Percentiles rank a stretch among this genome's conserved stretches.
phyloP scores from a whole-genome alignment of 805 yeast genomes.

The Torulaspora gathmanii region DNA sequence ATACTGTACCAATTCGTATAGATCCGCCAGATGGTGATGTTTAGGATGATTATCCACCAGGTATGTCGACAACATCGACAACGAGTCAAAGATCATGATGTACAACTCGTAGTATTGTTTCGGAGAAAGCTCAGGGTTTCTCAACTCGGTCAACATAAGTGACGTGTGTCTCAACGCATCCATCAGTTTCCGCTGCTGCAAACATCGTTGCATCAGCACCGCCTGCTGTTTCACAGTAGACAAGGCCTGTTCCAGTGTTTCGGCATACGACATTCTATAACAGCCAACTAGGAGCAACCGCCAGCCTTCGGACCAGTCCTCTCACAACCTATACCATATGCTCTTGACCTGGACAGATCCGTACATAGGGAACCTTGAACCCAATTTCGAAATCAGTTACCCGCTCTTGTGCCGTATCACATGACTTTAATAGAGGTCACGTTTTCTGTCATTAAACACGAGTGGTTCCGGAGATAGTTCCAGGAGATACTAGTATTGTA shows the following conservation, averaged over 20 bases:
- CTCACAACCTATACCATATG: background rate
- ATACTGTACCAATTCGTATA: slow-evolving; percentile 92
- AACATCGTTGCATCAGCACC: slow-evolving; percentile 66
- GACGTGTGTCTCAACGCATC: slow-evolving; percentile 87
- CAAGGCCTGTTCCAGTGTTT: slow-evolving; percentile 27
- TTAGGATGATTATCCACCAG: slow-evolving; percentile 63
- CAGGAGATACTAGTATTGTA: background rate
- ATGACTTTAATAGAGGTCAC: too few species aligned
- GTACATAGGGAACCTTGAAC: too few species aligned
- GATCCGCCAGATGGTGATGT: slow-evolving; percentile 71
- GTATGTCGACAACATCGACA: slow-evolving; percentile 61
- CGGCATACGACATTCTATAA: slow-evolving; percentile 27
- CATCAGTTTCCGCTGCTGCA: slow-evolving; percentile 66
- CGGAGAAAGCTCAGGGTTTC: slow-evolving; percentile 72
- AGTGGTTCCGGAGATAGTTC: too few species aligned
- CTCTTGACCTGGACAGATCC: background rate
- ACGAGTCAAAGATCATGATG: slow-evolving; percentile 75
- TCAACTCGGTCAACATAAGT: slow-evolving; percentile 70
- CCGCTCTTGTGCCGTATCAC: too few species aligned
- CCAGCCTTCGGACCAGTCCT: background rate
- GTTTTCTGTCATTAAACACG: too few species aligned
- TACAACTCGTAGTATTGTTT: slow-evolving; percentile 92
- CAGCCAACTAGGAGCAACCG: background rate
- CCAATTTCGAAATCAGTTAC: background rate
- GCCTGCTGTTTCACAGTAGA: slow-evolving; percentile 61